These are phyloP conservation scores for Pholiota adiposa DNA, from an alignment of 1,284 basidiomycete species.

Conservation along the genomic window DNA sequence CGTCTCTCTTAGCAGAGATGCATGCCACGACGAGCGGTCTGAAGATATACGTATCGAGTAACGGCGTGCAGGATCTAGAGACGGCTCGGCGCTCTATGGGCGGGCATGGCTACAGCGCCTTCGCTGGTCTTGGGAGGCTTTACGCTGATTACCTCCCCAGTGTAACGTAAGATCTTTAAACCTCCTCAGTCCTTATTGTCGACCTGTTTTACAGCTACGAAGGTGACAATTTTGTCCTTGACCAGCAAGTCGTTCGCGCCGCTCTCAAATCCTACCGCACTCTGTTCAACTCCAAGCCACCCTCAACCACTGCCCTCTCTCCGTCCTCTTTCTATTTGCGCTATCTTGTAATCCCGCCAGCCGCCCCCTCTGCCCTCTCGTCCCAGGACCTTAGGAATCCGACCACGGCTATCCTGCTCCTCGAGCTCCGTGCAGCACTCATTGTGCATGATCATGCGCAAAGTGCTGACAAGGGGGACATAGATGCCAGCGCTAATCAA, in stretches of 20 bases:
- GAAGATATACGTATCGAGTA: slow-evolving; percentile 64
- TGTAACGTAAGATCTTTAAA: slow-evolving; percentile 52
- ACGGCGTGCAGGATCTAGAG: slow-evolving; percentile 65
- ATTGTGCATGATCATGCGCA: slow-evolving; percentile 63
- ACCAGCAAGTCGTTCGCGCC: slow-evolving; percentile 73
- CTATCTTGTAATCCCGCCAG: slow-evolving; percentile 38
- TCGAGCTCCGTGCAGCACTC: slow-evolving; percentile 67
- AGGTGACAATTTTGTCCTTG: slow-evolving; percentile 79
- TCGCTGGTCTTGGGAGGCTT: slow-evolving; percentile 65
- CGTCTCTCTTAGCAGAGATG: slow-evolving; percentile 66
- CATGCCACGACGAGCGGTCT: slow-evolving; percentile 75
- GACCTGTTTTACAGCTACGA: slow-evolving; percentile 54
- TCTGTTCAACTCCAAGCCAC: slow-evolving; percentile 31
- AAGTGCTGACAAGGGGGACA: slow-evolving; percentile 48
- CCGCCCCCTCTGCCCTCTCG: slow-evolving; percentile 20
- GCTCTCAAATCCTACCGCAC: slow-evolving; percentile 61
- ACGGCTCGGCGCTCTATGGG: slow-evolving; percentile 73
- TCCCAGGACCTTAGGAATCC: slow-evolving; percentile 42
- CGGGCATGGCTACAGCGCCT: slow-evolving; percentile 78
- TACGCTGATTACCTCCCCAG: slow-evolving; percentile 71
- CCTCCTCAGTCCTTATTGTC: slow-evolving; percentile 48
- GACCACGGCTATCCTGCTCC: slow-evolving; percentile 44
- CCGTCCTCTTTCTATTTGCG: slow-evolving; percentile 59
- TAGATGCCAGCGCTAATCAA: slow-evolving; percentile 58
- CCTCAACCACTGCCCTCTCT: slow-evolving; percentile 38